Base-by-base conservation (phyloP, 305 asterid species). In the Solanum hybrid region DNA sequence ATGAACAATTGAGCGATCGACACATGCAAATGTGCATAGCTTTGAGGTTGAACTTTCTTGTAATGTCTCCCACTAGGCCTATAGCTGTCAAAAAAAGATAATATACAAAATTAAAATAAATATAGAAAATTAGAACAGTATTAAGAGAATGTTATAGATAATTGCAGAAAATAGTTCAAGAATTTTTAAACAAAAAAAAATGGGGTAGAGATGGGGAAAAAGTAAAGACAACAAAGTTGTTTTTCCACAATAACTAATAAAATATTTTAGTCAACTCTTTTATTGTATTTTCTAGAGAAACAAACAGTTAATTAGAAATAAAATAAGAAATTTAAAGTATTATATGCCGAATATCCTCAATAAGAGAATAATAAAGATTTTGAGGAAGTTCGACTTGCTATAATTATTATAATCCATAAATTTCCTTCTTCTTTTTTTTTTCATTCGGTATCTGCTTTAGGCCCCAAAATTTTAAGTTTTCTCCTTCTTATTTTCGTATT, bases 221-320 rank as follows among this genome's bases (percentile, higher is more conserved):
- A 29, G 73, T 46, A 46, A 82, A 82, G 73, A 82, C 29, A 82
- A 17, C 1, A 46, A 46, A 82, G 73, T 36, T 46, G 40, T 82
- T 46, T 46, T 46, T 10, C 22, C 40, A 82, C 40, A 82, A 79
- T 79, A 24, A 79, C 29, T n/a, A 82, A 16, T 82, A 16, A 29
- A 82, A 16, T 82, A 82, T 29, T 46, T 46, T 46, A 82, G 87
- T 82, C 40, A 82, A 82, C 87, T 82, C 72, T 42, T 82, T 60
- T 60, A 82, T 3, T 22, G 29, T 42, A 42, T 42, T 42, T 17
- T 46, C 73, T 82, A 42, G 85, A 79, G 4, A 80, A 56, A 56
- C n/a, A 56, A 56, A 17, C 66, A 16, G 24, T 56, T 22, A 60
- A 26, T 1, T 84, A 27, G 20, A 82, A 9, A 6, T 51, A 29